Conservation (phyloP, 2,329 filamentous ascomycete genomes). For the Ophiosphaerella narmari region DNA sequence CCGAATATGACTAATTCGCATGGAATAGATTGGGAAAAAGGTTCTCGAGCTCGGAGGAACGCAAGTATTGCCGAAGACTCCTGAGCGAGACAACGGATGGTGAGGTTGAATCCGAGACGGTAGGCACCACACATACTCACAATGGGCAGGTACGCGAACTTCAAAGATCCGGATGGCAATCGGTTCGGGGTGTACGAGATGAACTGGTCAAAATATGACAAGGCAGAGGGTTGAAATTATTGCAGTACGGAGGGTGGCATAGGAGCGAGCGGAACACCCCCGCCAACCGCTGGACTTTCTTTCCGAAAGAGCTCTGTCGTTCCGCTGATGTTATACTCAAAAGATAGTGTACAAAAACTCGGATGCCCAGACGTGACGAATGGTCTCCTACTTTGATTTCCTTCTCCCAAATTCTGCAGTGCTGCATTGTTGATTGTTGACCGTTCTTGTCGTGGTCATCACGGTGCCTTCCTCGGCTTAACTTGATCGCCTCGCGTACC, state of each 20-base stretch:
- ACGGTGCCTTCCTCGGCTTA: neutral
- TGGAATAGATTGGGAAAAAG: slow-evolving; percentile 14
- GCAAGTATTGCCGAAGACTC: slow-evolving; percentile 15
- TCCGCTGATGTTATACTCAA: slow-evolving; percentile 9
- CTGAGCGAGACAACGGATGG: slow-evolving; percentile 13
- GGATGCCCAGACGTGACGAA: neutral
- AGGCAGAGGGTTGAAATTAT: neutral
- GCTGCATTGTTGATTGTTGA: neutral
- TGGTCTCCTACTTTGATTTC: neutral
- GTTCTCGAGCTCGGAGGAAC: slow-evolving; percentile 18
- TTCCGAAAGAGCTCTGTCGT: slow-evolving; percentile 23
- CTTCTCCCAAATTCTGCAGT: neutral
- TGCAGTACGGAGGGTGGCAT: neutral
- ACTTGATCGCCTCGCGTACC: slow-evolving; percentile 24
- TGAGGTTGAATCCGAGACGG: no score
- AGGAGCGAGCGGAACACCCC: neutral
- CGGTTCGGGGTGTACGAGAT: slow-evolving; percentile 21
- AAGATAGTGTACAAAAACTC: slow-evolving; percentile 2
- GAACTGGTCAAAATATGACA: slow-evolving; percentile 5
- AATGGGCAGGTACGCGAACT: slow-evolving; percentile 19
- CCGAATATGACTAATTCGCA: no score
- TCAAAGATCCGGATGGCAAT: slow-evolving; percentile 25
- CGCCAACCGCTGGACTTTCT: slow-evolving; percentile 18
- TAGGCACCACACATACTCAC: no score
- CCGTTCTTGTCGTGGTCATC: neutral